Conservation (phyloP, 306 rosid genomes). For the Cucurbita moschata region DNA sequence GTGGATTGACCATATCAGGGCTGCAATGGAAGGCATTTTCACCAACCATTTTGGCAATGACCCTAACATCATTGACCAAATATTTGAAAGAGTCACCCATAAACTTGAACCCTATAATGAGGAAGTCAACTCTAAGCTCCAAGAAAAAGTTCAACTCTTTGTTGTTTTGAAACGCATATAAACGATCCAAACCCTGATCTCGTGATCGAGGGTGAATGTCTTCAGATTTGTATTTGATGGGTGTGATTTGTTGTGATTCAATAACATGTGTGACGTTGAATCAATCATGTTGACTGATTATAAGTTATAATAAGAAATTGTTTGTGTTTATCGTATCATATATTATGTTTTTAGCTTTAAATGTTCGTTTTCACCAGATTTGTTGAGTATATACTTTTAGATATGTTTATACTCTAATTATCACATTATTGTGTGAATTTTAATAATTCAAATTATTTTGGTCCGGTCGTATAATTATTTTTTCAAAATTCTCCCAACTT, state of each 20-base stretch:
- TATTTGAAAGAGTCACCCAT: slow-evolving; percentile 19
- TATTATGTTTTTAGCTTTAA: too few relatives aligned
- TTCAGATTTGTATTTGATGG: background rate
- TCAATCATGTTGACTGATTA: background rate
- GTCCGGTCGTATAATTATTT: too few relatives aligned
- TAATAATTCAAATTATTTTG: too few relatives aligned
- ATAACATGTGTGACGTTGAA: background rate
- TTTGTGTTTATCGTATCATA: too few relatives aligned
- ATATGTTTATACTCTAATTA: too few relatives aligned
- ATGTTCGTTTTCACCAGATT: too few relatives aligned
- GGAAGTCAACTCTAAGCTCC: slow-evolving; percentile 10
- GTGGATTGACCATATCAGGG: slow-evolving; percentile 26
- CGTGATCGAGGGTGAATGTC: background rate
- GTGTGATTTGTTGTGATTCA: background rate
- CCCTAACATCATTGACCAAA: slow-evolving; percentile 9
- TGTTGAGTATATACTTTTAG: too few relatives aligned
- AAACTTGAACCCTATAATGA: slow-evolving; percentile 1
- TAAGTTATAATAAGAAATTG: background rate
- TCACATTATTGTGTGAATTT: too few relatives aligned
- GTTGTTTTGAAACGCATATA: slow-evolving; percentile 25
- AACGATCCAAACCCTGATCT: too few relatives aligned
- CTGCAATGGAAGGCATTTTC: slow-evolving; percentile 33
- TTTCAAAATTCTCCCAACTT: too few relatives aligned
- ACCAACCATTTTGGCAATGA: slow-evolving; percentile 17
- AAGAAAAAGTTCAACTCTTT: slow-evolving; percentile 24